These are phyloP conservation scores for Cystobasidiaceae sp. DNA, from an alignment of 1,284 basidiomycete species.

Conservation along the genomic window DNA sequence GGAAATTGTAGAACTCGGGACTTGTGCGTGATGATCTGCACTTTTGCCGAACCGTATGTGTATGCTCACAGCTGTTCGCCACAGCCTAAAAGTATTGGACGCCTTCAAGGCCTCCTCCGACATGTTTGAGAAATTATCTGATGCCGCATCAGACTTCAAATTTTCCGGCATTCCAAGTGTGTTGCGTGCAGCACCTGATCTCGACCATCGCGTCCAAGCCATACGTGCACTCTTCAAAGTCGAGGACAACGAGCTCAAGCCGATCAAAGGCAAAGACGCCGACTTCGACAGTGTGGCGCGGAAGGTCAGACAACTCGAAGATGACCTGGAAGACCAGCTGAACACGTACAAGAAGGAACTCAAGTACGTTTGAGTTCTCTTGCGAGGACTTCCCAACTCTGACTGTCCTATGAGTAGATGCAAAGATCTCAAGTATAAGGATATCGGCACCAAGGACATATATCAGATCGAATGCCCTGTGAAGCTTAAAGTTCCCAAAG, in stretches of 20 bases:
- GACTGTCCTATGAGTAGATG: constrained; percentile 61
- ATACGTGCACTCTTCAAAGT: constrained; percentile 66
- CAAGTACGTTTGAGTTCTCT: constrained; percentile 49
- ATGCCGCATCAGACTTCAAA: constrained; percentile 65
- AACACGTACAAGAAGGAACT: constrained; percentile 58
- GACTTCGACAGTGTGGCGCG: constrained; percentile 66
- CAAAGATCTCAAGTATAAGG: constrained; percentile 36
- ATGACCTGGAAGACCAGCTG: constrained; percentile 62
- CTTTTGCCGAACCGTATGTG: constrained; percentile 37
- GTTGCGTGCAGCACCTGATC: constrained; percentile 72
- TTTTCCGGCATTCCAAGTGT: constrained; percentile 69
- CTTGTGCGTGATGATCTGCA: constrained; percentile 54
- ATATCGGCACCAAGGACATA: constrained; percentile 41
- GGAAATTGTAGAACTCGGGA: constrained; percentile 78
- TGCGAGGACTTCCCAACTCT: constrained; percentile 55
- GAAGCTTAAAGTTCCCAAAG: constrained; percentile 63
- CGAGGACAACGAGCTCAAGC: constrained; percentile 64
- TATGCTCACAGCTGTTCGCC: constrained; percentile 67
- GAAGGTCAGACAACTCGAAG: constrained; percentile 65
- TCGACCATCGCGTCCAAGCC: constrained; percentile 58
- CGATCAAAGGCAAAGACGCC: constrained; percentile 73
- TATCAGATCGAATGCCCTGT: constrained; percentile 64
- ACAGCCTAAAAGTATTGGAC: constrained; percentile 50
- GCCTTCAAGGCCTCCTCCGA: constrained; percentile 66
- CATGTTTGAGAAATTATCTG: constrained; percentile 60